Evolutionary conservation across 495 filamentous ascomycete species (phyloP), one percentile per base, ranked within the genome.

Genomic region (Tuber aestivum): DNA sequence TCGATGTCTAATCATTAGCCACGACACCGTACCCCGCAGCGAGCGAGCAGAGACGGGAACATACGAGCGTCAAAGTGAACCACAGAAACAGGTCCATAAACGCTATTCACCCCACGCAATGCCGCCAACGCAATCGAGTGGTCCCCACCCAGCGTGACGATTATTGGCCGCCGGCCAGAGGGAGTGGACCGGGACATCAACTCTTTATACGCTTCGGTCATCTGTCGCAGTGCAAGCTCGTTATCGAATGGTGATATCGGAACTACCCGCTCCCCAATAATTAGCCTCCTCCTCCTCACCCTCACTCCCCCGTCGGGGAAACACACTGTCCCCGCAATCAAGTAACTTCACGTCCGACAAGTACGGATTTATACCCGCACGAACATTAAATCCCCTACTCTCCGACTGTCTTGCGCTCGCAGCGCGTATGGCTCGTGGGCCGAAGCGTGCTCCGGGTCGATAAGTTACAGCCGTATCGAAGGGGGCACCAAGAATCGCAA

Each of bases 401-500:
- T 89, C 85, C 61, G 90, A 91, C 83, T 94, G 92, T 44, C 92
- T 87, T 12, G 90, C 88, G 41, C 90, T 92, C 69, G 91, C 93
- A 56, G 92, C 90, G 71, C 93, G 89, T 77, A 96, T 96, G 72
- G 93, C 91, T 42, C 92, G 89, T 32, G 93, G 93, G 0, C 92
- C 93, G 82, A 95, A 95, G 21, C 93, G 88, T 35, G 93, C 93
- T 90, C 91, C 91, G 71, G 93, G 93, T 78, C 93, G 86, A 84
- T 95, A 95, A 78, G 86, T 90, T 27, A 92, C 91, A 27, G 93
- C 92, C 1, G 93, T 95, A 83, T 96, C 93, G 81, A 96, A 96
- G 0, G 93, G 93, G 1, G 89, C 92, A 2, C 93, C 93, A 71
- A 96, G 89, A 70, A 96, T 89, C 44, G 87, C 93, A 77, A 96